phyloP scores from a whole-genome alignment of 2,329 filamentous ascomycete species.

The Xylariaceae sp. region DNA sequence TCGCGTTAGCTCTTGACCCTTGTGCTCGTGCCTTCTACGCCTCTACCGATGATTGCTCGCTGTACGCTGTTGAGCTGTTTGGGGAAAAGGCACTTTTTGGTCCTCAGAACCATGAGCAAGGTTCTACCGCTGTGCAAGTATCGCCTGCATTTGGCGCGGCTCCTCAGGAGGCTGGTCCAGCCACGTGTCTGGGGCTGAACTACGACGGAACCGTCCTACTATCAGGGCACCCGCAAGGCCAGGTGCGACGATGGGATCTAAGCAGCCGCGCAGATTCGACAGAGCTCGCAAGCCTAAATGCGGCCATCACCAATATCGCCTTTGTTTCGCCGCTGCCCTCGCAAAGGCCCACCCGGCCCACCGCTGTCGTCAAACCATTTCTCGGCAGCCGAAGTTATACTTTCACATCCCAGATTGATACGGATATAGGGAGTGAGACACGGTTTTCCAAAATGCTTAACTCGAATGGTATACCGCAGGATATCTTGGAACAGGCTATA shows the following conservation, averaged over 20 bases:
- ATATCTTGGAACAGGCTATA: conserved; percentile 48
- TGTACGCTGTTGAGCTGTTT: conserved; percentile 75
- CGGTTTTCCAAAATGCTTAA: conserved; percentile 45
- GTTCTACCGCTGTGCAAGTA: conserved; percentile 55
- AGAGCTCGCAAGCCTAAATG: conserved; percentile 67
- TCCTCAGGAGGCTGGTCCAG: conserved; percentile 61
- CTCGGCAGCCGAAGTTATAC: conserved; percentile 62
- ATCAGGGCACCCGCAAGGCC: conserved; percentile 77
- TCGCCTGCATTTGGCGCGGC: conserved; percentile 52
- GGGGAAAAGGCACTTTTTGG: conserved; percentile 53
- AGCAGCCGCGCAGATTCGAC: conserved; percentile 64
- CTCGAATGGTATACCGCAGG: conserved; percentile 44
- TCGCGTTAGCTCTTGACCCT: conserved; percentile 73
- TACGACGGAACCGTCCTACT: conserved; percentile 79
- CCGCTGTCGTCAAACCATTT: conserved; percentile 75
- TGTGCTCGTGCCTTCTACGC: conserved; percentile 79
- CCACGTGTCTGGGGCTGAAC: conserved; percentile 65
- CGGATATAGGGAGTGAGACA: conserved; percentile 38
- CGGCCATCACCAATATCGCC: conserved; percentile 76
- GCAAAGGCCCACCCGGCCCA: conserved; percentile 47
- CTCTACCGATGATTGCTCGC: conserved; percentile 72
- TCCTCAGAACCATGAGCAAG: conserved; percentile 47
- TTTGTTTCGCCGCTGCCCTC: conserved; percentile 61
- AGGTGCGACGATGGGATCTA: conserved; percentile 76
- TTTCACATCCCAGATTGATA: conserved; percentile 60